Evolutionary conservation across 768 basidiomycete genomes (phyloP).

Genomic region (Dioszegia aurantiaca): DNA sequence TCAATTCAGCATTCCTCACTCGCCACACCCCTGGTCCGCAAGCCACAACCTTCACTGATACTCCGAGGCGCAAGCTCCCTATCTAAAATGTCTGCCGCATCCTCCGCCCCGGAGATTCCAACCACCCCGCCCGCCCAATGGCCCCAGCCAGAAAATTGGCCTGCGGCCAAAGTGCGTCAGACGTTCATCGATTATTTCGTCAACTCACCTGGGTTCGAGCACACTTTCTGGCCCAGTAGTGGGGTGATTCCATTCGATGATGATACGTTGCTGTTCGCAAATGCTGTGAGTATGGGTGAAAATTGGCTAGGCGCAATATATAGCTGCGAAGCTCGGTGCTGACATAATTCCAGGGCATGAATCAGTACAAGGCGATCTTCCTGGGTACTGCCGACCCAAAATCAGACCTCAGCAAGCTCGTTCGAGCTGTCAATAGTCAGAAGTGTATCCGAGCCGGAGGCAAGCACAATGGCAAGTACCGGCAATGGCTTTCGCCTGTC

Average conservation of each 20-base stretch:
- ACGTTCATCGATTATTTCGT: conserved; percentile 89
- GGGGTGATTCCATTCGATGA: conserved; percentile 95
- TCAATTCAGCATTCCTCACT: conserved; percentile 3
- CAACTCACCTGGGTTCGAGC: conserved; percentile 58
- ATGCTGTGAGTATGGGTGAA: conserved; percentile 67
- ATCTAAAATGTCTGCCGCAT: conserved; percentile 33
- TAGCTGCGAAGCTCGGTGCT: not conserved
- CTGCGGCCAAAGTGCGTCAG: conserved; percentile 76
- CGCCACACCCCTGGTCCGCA: not conserved
- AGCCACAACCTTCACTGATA: not conserved
- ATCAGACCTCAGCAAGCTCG: conserved; percentile 83
- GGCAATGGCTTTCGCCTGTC: not conserved
- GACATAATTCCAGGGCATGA: conserved; percentile 49
- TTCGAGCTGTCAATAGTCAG: conserved; percentile 91
- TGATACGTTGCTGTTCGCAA: conserved; percentile 94
- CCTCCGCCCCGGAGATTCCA: conserved; percentile 33
- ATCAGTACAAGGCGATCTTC: conserved; percentile 92
- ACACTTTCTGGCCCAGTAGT: conserved; percentile 86
- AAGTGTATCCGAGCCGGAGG: conserved; percentile 99
- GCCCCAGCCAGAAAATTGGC: conserved; percentile 59
- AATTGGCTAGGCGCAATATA: not conserved
- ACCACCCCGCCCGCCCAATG: conserved; percentile 41
- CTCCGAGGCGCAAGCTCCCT: not conserved
- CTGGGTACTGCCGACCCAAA: conserved; percentile 96
- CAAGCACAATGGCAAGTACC: conserved; percentile 85